These are phyloP conservation scores for Acacia melanoxylon DNA, from an alignment of 306 rosid genomes.

Conservation along the genomic window DNA sequence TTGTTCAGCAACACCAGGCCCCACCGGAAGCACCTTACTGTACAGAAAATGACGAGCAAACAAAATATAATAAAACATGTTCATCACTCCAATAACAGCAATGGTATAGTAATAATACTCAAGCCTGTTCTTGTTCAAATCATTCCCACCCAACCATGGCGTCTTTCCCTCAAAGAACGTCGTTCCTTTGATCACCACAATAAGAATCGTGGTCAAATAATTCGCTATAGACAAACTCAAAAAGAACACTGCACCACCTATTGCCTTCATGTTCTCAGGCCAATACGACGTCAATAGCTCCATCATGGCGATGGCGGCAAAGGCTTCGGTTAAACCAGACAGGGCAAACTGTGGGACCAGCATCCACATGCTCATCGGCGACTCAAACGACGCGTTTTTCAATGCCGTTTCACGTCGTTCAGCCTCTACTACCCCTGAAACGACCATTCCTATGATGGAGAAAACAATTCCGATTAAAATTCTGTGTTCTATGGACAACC, in stretches of 20 bases:
- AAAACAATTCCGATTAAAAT: conserved; percentile 46
- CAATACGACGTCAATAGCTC: conserved; percentile 53
- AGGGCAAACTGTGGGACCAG: conserved; percentile 56
- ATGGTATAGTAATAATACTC: conserved; percentile 60
- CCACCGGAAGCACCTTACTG: neutral
- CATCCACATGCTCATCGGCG: conserved; percentile 42
- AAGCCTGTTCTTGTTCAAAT: conserved; percentile 60
- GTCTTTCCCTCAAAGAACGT: conserved; percentile 16
- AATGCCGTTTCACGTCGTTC: conserved; percentile 40
- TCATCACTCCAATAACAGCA: conserved; percentile 40
- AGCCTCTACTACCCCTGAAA: conserved; percentile 46
- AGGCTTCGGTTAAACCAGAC: conserved; percentile 58
- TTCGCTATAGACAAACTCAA: conserved; percentile 48
- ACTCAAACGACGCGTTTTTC: conserved; percentile 27
- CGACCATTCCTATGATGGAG: conserved; percentile 49
- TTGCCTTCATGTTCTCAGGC: conserved; percentile 63
- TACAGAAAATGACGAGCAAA: conserved; percentile 38
- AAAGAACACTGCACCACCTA: conserved; percentile 64
- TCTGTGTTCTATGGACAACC: conserved; percentile 49
- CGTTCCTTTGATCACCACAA: conserved; percentile 25
- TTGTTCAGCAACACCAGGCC: neutral
- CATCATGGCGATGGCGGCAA: conserved; percentile 62
- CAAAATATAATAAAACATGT: conserved; percentile 48
- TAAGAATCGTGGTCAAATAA: conserved; percentile 40
- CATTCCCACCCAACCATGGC: conserved; percentile 62